Percentiles rank a stretch among this genome's conserved stretches.
These are phyloP conservation scores for Fragaria vesca DNA, from an alignment of 306 rosid species.

Conservation along the genomic window DNA sequence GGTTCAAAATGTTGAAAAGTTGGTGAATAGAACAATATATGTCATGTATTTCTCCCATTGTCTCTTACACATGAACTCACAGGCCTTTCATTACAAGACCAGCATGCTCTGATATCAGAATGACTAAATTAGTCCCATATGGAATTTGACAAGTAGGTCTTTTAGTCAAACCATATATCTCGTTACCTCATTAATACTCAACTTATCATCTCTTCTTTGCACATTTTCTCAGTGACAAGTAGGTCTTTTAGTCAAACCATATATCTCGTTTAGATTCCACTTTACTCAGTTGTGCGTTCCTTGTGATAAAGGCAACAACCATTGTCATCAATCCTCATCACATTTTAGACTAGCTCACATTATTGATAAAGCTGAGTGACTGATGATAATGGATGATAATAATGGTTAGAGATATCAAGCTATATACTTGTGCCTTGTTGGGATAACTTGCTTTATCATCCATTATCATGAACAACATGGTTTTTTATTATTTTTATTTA, in stretches of 20 bases:
- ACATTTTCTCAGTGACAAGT: background rate
- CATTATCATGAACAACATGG: background rate
- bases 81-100: background rate
- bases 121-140: background rate
- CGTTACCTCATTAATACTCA: background rate
- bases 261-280: background rate
- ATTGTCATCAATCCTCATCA: background rate
- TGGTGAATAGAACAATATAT: background rate
- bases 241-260: background rate
- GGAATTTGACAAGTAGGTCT: background rate
- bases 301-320: background rate
- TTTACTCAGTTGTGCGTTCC: background rate
- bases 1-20: background rate
- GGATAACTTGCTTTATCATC: background rate
- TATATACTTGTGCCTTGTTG: background rate
- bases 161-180: background rate
- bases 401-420: background rate
- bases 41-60: background rate
- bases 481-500: no score
- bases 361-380: background rate
- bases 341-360: background rate
- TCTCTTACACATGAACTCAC: background rate
- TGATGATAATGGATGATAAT: background rate
- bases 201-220: background rate
- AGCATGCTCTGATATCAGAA: background rate